Base-by-base conservation (phyloP, 139 green algal genomes). In the Limnomonas spitsbergensis region DNA sequence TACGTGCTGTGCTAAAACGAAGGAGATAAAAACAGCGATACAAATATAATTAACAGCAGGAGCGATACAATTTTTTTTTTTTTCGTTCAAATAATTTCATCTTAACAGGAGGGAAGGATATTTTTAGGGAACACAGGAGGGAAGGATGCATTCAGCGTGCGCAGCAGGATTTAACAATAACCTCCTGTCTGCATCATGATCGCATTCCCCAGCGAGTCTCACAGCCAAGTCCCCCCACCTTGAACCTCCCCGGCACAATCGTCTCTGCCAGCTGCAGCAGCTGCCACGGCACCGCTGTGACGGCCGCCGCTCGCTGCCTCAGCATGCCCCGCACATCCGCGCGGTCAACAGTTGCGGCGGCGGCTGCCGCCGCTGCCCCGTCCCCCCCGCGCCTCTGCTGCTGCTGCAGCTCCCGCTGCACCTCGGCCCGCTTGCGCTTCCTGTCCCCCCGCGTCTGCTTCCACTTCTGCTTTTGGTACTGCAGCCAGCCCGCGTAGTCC, bases 381-480 rank as follows among this genome's bases (percentile, higher is more conserved):
- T 24, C 53, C 35, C 69, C 35, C 34, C 35, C 31, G 20, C 69
- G 14, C 69, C 69, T 53, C 9, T 76, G 9, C 7, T 24, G 24
- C 66, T 38, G 9, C 29, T 34, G 47, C 47, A 29, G 47, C 47
- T 61, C 79, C 38, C 84, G 35, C 77, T 79, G 40, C 35, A 29
- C 56, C 69, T 54, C 78, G 40, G 36, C 31, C 34, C 68, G 42
- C 29, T 68, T 29, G 66, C 42, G 40, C 54, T 81, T 88, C 9
- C 79, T 70, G 34, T 86, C 83, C 38, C 81, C 69, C 1, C 89
- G 78, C 2, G 76, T 66, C 0, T 39, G 68, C 1, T 81, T 82
- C 94, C 94, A 98, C 68, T 82, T 80, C 0, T 69, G 31, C 88
- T 98, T 98, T 78, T 93, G 88, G 42, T 81, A 77, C n/a, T 76